These are phyloP conservation scores for Allium fistulosum DNA, from an alignment of 106 monocot genomes.

Conservation along the genomic window DNA sequence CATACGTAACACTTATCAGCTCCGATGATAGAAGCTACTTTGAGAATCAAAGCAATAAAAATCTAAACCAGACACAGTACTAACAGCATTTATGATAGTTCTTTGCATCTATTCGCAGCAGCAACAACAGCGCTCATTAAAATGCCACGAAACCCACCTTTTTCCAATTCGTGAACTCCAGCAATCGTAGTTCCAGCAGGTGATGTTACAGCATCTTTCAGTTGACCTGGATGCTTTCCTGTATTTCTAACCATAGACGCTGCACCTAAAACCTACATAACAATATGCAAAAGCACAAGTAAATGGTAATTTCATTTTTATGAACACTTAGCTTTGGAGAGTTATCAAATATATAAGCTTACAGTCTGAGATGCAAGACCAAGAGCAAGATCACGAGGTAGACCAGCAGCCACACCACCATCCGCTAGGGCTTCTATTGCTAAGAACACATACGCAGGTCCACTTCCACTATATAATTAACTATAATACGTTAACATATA, in stretches of 20 bases:
- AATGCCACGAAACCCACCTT: slow-evolving; percentile 55
- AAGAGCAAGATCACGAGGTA: slow-evolving; percentile 89
- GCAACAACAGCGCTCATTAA: slow-evolving; percentile 87
- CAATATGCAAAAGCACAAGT: not conserved
- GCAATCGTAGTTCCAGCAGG: slow-evolving; percentile 94
- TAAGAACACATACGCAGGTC: slow-evolving; percentile 88
- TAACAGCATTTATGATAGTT: slow-evolving; percentile 36
- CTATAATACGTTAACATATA: not conserved
- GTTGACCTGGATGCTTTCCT: slow-evolving; percentile 88
- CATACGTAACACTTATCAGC: no score
- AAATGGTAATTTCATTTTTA: no score
- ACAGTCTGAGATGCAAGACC: slow-evolving; percentile 93
- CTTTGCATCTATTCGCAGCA: slow-evolving; percentile 64
- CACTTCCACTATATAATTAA: slow-evolving; percentile 62
- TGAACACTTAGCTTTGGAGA: no score
- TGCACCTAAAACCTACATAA: slow-evolving; percentile 69
- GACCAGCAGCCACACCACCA: slow-evolving; percentile 99
- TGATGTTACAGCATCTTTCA: slow-evolving; percentile 88
- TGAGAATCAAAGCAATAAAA: no score
- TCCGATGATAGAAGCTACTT: no score
- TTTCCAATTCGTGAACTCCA: slow-evolving; percentile 81
- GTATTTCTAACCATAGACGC: slow-evolving; percentile 73
- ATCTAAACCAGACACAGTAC: no score
- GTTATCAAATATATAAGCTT: slow-evolving; percentile 14
- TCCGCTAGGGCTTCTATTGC: slow-evolving; percentile 98